phyloP scores from a whole-genome alignment of 2,329 filamentous ascomycete genomes.

The Aureobasidium sp. region DNA sequence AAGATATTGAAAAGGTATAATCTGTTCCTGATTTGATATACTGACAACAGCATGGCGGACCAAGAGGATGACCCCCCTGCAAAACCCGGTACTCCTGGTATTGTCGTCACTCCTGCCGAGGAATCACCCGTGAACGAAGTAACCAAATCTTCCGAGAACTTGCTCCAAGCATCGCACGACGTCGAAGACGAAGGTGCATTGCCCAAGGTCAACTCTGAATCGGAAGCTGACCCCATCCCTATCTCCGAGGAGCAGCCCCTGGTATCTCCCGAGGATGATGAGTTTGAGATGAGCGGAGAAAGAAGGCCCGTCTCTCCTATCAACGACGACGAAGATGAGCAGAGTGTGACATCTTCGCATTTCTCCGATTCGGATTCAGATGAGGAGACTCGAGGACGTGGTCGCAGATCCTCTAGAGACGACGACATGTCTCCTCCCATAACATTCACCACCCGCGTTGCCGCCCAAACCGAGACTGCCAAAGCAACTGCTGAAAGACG shows the following conservation, averaged over 20 bases:
- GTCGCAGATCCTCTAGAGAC: conserved; percentile 1
- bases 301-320: not conserved
- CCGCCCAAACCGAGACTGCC: not conserved
- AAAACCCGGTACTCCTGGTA: not conserved
- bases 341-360: not conserved
- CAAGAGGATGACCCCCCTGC: not conserved
- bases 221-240: not conserved
- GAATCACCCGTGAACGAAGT: not conserved
- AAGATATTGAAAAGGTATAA: conserved; percentile 5
- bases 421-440: not conserved
- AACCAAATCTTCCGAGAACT: not conserved
- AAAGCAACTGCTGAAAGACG: not conserved
- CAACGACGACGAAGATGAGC: not conserved
- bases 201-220: not conserved
- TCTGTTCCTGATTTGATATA: not conserved
- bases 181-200: conserved; percentile 6
- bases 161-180: not conserved
- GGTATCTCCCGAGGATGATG: conserved; percentile 13
- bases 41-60: conserved; percentile 10
- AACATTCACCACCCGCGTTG: not conserved
- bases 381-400: conserved; percentile 4
- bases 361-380: conserved; percentile 8
- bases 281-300: not conserved
- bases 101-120: not conserved
- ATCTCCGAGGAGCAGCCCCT: not conserved